Evolutionary conservation across 805 yeast species (phyloP), one percentile per base, ranked within the genome.

Genomic region (Candida krabiensis): DNA sequence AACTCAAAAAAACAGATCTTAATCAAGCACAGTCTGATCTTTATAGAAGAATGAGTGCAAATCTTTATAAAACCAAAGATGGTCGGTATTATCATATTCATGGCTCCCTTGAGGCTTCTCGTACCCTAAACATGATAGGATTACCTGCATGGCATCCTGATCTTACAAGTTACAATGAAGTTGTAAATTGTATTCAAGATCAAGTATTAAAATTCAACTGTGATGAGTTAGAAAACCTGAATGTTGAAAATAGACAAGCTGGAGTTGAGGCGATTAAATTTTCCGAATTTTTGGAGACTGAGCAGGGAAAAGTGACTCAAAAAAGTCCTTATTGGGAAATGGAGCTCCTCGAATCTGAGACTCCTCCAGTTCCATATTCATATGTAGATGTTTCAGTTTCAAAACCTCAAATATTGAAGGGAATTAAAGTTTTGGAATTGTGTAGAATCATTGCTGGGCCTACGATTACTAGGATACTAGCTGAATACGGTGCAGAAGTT

Each of bases 401-500:
- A 24, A 41, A 41, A 30, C 49, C 50, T 12, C 61, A 60, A 32
- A 45, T 60, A 23, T 41, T 62, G 24, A 44, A 49, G 28, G 66
- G 66, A 5, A 42, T 62, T 35, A 62, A 62, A 33, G 65, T 62
- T 12, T 41, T 62, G 17, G 66, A 62, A 37, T 53, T 62, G 15
- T 46, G 50, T 30, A 35, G 50, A 28, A 43, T 46, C 30, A 46
- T 62, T 39, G 67, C 67, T 19, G 67, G 64, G 13, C 67, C 67
- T 4, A 60, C 63, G 9, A 56, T 62, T 33, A 49, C 58, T 15
- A 47, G 63, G 32, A 56, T 54, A 19, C 46, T 62, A 22, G 66
- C 67, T 4, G 59, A 58, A 32, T 62, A 60, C 35, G 67, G 67
- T 15, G 67, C 67, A 2, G 52, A 58, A 28, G 64, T 61, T 5